phyloP scores from a whole-genome alignment of 148 eudicot genomes.

The Cornus florida region DNA sequence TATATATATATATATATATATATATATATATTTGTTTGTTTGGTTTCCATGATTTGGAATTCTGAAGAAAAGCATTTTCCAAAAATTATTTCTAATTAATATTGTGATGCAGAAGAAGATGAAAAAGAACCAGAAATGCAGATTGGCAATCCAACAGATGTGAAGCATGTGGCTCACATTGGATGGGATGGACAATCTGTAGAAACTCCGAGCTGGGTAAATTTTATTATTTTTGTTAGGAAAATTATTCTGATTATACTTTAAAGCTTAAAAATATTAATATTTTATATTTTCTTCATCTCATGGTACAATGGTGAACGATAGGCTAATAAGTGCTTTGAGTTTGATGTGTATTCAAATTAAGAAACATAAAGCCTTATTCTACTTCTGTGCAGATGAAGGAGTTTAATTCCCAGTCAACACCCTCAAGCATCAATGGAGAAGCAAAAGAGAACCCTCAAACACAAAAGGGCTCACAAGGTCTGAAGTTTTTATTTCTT shows the following conservation, averaged over 20 bases:
- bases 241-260: neutral
- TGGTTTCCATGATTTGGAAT: no score
- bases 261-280: neutral
- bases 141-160: constrained; percentile 79
- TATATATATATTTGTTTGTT: no score
- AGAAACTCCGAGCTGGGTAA: constrained; percentile 74
- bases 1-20: no score
- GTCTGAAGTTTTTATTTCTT: constrained; percentile 9
- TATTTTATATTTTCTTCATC: neutral
- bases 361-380: no score
- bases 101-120: constrained; percentile 48
- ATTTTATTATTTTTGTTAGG: neutral
- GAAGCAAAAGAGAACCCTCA: constrained; percentile 16
- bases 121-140: constrained; percentile 64
- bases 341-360: neutral
- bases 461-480: constrained; percentile 25
- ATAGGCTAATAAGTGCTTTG: neutral
- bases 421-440: constrained; percentile 16
- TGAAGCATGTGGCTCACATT: constrained; percentile 86
- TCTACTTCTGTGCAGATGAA: constrained; percentile 35
- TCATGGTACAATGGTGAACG: neutral
- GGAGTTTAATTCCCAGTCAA: constrained; percentile 37
- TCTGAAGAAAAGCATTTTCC: no score
- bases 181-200: constrained; percentile 78
- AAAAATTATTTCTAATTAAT: no score